Base-by-base conservation (phyloP, 768 basidiomycete genomes). In the Termitomyces sp. region DNA sequence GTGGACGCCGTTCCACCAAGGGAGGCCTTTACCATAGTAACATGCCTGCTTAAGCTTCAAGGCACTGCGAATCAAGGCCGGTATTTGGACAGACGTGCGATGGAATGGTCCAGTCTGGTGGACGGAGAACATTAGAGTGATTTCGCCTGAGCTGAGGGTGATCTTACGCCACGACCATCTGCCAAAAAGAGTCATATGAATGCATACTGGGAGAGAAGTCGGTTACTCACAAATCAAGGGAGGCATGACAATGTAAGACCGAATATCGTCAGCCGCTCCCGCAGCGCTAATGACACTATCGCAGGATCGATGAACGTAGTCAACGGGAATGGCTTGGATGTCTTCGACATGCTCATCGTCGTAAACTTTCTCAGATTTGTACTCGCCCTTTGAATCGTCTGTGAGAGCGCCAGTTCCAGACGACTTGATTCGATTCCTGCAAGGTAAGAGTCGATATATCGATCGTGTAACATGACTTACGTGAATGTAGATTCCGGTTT, bases 161-260 rank as follows among this genome's bases (percentile, higher is more conserved):
- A 18, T 50, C 61, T 44, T 57, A 62, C 61, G 27, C 61, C 61
- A 46, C 61, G 61, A 20, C 61, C 61, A 54, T 62, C 61, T 62
- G 31, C 5, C 29, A 18, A 36, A 44, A n/a, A 13, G 8, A 27
- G 29, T 55, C 31, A 59, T 42, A 31, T 29, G 22, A 36, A 32
- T 55, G 32, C n/a, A 27, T 36, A 9, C 32, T 5, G 6, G 24
- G 22, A 37, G 32, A 24, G 18, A 16, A 32, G n/a, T 36, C 9
- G 3, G 18, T 16, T 24, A 46, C 58, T 47, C 34, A 59, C 61
- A 62, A 12, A 62, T 54, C 42, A 59, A 22, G 26, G 61, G 61
- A 26, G 61, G 61, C 61, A 62, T 59, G 42, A 62, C 43, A 26
- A 62, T 57, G 44, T 62, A 59, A 26, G 61, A 62, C 9, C 58